A percentile compares a stretch with the other conserved stretches of the same genome.
Conservation (phyloP, 495 filamentous ascomycete species). For the Penicillium taxi region DNA sequence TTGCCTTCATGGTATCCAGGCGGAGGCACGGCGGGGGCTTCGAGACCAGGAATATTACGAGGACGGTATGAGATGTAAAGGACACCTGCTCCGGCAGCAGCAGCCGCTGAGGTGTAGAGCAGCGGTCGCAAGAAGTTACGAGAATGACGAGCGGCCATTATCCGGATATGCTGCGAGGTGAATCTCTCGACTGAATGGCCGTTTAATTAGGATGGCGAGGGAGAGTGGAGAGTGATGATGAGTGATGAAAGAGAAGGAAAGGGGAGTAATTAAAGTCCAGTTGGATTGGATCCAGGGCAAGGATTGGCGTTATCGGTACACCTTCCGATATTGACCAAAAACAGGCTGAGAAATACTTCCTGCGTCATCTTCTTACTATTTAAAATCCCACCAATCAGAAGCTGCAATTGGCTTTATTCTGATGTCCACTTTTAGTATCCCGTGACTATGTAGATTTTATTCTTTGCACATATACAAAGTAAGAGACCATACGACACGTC, state of each 20-base stretch:
- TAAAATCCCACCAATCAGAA: too few relatives aligned
- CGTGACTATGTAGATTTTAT: conserved; percentile 4
- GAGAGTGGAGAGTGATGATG: neutral
- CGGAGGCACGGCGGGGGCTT: conserved; percentile 70
- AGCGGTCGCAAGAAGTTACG: conserved; percentile 50
- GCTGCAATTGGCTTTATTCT: too few relatives aligned
- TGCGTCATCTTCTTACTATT: too few relatives aligned
- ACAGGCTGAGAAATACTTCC: too few relatives aligned
- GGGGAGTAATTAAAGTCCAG: neutral
- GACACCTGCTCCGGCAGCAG: conserved; percentile 50
- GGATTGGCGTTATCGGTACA: too few relatives aligned
- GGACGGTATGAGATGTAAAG: conserved; percentile 78
- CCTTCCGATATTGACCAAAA: too few relatives aligned
- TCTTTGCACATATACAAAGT: too few relatives aligned
- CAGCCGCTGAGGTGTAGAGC: conserved; percentile 54
- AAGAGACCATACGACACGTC: too few relatives aligned
- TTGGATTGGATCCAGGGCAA: too few relatives aligned
- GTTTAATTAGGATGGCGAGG: neutral
- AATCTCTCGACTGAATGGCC: conserved; percentile 1
- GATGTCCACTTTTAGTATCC: too few relatives aligned
- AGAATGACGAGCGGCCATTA: conserved; percentile 53
- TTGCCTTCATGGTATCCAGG: conserved; percentile 74
- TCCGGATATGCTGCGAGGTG: conserved; percentile 12
- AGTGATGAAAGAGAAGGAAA: neutral
- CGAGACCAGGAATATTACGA: conserved; percentile 75